These are phyloP conservation scores for Colletotrichum caudatum DNA, from an alignment of 2,329 filamentous ascomycete genomes.

Conservation along the genomic window DNA sequence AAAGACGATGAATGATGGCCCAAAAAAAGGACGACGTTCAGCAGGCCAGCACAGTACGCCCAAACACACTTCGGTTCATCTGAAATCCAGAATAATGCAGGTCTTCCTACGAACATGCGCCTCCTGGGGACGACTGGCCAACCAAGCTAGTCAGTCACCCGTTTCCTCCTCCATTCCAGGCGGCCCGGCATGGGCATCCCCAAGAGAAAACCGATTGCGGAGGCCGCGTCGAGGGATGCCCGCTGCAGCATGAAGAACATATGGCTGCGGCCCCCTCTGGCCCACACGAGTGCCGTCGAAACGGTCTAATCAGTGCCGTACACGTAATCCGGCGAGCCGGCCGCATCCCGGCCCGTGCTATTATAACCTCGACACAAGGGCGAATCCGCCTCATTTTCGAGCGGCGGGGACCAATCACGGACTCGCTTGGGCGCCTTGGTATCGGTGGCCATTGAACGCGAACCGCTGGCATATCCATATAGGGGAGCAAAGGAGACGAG, in stretches of 20 bases:
- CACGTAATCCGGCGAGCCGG: constrained; percentile 12
- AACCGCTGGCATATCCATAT: neutral
- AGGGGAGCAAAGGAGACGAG: neutral
- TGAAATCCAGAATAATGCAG: constrained; percentile 15
- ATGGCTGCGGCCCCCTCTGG: neutral
- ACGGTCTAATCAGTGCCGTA: constrained; percentile 9
- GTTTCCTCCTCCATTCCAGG: neutral
- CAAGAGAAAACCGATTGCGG: neutral
- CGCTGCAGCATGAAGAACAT: neutral
- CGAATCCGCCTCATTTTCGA: constrained; percentile 3
- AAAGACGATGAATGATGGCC: too few species aligned
- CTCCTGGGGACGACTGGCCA: constrained; percentile 2
- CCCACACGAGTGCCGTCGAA: neutral
- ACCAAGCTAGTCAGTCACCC: neutral
- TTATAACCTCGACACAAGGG: neutral
- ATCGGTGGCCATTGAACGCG: neutral
- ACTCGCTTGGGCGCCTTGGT: neutral
- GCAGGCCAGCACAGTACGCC: neutral
- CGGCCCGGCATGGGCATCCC: neutral
- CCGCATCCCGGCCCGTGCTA: constrained; percentile 10
- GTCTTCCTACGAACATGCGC: constrained; percentile 10
- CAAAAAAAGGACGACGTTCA: too few species aligned
- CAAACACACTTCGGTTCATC: constrained; percentile 11
- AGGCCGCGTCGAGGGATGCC: neutral
- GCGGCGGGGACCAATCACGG: neutral